Percentiles rank a stretch among this genome's conserved stretches.
Conservation (phyloP, 352 stramenopile species). For the Hyaloperonospora brassicae region DNA sequence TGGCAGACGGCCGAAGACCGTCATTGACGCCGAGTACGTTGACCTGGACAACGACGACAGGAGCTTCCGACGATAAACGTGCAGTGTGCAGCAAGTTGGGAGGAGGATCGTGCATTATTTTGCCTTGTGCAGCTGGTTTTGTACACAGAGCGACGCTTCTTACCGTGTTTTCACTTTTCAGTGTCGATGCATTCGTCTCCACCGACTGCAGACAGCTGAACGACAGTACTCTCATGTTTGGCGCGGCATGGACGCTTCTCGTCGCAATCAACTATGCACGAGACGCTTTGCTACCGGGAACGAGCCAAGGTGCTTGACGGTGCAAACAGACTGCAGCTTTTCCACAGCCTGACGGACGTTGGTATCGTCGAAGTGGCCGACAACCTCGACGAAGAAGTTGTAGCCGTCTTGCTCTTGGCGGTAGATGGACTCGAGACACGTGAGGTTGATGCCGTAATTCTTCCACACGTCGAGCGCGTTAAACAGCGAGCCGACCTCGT, state of each 20-base stretch:
- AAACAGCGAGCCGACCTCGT: slow-evolving; percentile 82
- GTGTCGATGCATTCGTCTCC: slow-evolving; percentile 13
- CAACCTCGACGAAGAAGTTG: slow-evolving; percentile 82
- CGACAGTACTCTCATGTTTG: background rate
- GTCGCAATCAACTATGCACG: slow-evolving; percentile 29
- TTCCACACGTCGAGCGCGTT: slow-evolving; percentile 79
- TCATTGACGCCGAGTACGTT: slow-evolving; percentile 71
- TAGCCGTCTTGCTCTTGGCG: slow-evolving; percentile 60
- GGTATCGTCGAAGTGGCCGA: slow-evolving; percentile 63
- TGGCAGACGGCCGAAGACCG: slow-evolving; percentile 34
- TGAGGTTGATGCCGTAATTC: slow-evolving; percentile 69
- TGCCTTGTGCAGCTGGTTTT: background rate
- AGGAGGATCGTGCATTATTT: slow-evolving; percentile 3
- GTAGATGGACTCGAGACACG: slow-evolving; percentile 83
- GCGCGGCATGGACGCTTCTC: background rate
- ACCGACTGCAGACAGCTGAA: background rate
- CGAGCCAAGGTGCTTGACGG: slow-evolving; percentile 71
- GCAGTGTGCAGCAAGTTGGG: slow-evolving; percentile 1
- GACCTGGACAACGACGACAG: slow-evolving; percentile 35
- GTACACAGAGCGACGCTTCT: background rate
- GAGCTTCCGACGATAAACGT: slow-evolving; percentile 19
- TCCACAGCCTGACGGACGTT: slow-evolving; percentile 51
- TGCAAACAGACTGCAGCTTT: slow-evolving; percentile 48
- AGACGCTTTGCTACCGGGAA: slow-evolving; percentile 58
- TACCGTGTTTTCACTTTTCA: slow-evolving; percentile 12